A percentile compares a stretch with the other conserved stretches of the same genome.
phyloP scores from a whole-genome alignment of 2,329 filamentous ascomycete genomes.

The Drechslerella coelobrocha region DNA sequence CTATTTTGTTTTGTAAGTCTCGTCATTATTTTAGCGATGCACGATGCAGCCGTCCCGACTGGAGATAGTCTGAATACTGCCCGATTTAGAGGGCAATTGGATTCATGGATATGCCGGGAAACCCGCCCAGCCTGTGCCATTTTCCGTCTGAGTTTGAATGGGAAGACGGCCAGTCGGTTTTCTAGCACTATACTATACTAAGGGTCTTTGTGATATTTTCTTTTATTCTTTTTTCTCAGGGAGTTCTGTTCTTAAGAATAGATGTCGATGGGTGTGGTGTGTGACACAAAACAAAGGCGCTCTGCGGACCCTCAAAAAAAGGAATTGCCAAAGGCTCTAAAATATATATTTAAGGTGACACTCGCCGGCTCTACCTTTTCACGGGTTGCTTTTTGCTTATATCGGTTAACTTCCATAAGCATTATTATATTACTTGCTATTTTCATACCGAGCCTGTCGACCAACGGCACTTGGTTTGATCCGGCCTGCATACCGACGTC shows the following conservation, averaged over 20 bases:
- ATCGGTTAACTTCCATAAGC: too few relatives aligned
- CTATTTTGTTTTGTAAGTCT: background rate
- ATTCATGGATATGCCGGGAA: background rate
- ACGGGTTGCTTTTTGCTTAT: background rate
- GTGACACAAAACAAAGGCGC: background rate
- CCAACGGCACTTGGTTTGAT: too few relatives aligned
- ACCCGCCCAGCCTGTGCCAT: background rate
- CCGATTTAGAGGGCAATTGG: slow-evolving; percentile 7
- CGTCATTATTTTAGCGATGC: slow-evolving; percentile 16
- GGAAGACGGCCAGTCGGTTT: too few relatives aligned
- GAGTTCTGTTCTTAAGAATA: too few relatives aligned
- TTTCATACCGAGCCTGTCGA: too few relatives aligned
- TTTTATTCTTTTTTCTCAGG: background rate
- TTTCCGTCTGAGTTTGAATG: background rate
- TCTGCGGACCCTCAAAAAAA: background rate
- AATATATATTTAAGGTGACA: slow-evolving; percentile 7
- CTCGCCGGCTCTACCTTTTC: background rate
- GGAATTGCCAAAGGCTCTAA: background rate
- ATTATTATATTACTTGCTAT: too few relatives aligned
- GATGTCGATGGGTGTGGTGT: background rate
- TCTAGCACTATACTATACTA: too few relatives aligned
- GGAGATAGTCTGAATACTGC: slow-evolving; percentile 17
- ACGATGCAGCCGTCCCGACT: slow-evolving; percentile 23
- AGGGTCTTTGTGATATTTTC: background rate
- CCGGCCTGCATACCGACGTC: too few relatives aligned